Evolutionary conservation across 352 stramenopile genomes (phyloP), one percentile per base, ranked within the genome.

Genomic region (Pythium scleroteichum): DNA sequence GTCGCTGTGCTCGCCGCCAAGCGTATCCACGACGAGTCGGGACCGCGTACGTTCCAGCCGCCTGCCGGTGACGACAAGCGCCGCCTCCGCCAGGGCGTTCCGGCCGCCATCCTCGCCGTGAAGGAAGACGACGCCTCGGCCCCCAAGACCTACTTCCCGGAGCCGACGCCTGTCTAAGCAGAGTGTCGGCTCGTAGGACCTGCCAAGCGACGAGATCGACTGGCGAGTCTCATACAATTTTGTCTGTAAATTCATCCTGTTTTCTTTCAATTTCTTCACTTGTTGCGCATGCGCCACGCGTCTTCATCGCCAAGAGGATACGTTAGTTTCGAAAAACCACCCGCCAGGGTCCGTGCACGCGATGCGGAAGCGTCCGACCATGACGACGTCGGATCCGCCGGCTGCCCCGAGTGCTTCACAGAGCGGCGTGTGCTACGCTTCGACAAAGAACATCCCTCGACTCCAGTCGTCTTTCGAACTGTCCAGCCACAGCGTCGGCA

Each of bases 41-140:
- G 7, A 5, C 38, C 38, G 17, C 38, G 17, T 13, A 44, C 38
- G 38, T 44, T 19, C 38, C 3, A 20, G 38, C 38, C 38, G 17
- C 3, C 13, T 17, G 6, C 17, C 38, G 38, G 13, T 20, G 38
- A 44, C 14, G 38, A 44, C 38, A 44, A 44, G 38, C 38, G 38
- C 38, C 38, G 38, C 14, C 38, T 44, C 16, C n/a, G 24, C 44
- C n/a, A 38, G 49, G 17, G 49, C 32, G 27, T 54, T 0, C 23
- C 49, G 10, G 16, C 32, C 24, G 49, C 49, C n/a, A 56, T 57
- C 20, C 50, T 57, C n/a, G 50, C 50, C 35, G 38, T 13, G 13
- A 20, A 8, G 38, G 38, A 44, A n/a, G 7, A 17, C 6, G 38
- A 17, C 38, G 17, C 6, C 33, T 39, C 33, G 33, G 33, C 8